A percentile compares a stretch with the other conserved stretches of the same genome.
phyloP scores from a whole-genome alignment of 305 asterid genomes.

The Fraxinus xanthoxyloides region DNA sequence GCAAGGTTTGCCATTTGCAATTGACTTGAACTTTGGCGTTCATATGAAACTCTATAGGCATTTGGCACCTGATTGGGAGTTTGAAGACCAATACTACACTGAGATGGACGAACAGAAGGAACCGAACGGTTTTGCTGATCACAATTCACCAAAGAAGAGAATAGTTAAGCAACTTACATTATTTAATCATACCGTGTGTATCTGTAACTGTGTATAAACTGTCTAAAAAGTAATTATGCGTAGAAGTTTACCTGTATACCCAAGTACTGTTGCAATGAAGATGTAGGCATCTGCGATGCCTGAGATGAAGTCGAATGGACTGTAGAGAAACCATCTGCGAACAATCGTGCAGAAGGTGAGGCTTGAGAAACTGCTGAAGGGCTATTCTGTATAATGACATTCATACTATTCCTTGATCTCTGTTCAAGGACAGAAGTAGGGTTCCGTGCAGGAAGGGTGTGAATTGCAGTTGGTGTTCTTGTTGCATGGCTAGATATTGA shows the following conservation, averaged over 20 bases:
- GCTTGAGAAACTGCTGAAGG: conserved; percentile 32
- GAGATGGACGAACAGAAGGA: conserved; percentile 29
- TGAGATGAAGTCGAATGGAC: conserved; percentile 28
- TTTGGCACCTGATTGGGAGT: conserved; percentile 36
- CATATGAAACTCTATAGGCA: conserved; percentile 35
- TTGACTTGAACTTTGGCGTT: conserved; percentile 24
- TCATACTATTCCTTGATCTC: conserved; percentile 34
- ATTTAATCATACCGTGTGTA: not conserved
- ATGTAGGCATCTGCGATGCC: conserved; percentile 27
- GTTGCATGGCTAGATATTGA: conserved; percentile 41
- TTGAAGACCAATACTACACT: conserved; percentile 26
- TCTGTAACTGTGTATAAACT: not conserved
- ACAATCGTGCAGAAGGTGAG: conserved; percentile 31
- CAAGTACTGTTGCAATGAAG: conserved; percentile 27
- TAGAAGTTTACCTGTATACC: conserved; percentile 29
- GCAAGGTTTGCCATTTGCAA: conserved; percentile 19
- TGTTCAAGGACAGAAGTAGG: conserved; percentile 36
- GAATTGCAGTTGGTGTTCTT: conserved; percentile 61
- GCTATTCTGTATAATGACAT: conserved; percentile 11
- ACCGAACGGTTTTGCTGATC: conserved; percentile 27
- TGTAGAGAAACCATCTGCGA: conserved; percentile 22
- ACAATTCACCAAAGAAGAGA: not conserved
- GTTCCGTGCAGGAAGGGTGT: conserved; percentile 64
- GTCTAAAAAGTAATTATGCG: not conserved
- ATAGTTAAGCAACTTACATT: not conserved